Evolutionary conservation across 306 rosid genomes (phyloP).

Genomic region (Trifolium repens): DNA sequence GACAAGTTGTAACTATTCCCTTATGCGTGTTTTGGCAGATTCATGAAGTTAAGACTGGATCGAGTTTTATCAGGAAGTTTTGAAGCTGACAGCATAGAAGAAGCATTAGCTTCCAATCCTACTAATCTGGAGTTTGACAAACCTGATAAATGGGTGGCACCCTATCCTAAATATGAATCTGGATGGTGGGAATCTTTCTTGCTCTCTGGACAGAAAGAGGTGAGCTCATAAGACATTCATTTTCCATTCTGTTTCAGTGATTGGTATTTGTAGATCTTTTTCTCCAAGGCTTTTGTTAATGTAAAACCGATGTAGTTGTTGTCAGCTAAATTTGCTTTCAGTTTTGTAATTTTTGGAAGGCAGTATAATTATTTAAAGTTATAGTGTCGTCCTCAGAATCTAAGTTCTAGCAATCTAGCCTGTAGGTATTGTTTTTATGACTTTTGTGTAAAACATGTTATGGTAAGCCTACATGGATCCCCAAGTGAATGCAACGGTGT

Average conservation of each 20-base stretch:
- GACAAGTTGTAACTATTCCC: constrained; percentile 30
- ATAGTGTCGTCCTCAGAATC: constrained; percentile 31
- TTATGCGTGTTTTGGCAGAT: constrained; percentile 59
- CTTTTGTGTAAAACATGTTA: no score
- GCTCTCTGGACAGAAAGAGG: constrained; percentile 66
- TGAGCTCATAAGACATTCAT: constrained; percentile 53
- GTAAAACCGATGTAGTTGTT: constrained; percentile 41
- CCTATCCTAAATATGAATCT: constrained; percentile 81
- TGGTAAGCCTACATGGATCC: no score
- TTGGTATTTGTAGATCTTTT: constrained; percentile 14
- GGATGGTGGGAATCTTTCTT: constrained; percentile 93
- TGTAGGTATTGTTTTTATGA: constrained; percentile 44
- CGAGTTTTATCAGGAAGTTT: constrained; percentile 81
- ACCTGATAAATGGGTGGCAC: constrained; percentile 96
- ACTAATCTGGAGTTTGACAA: constrained; percentile 73
- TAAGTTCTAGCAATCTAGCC: constrained; percentile 35
- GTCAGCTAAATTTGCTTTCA: constrained; percentile 42
- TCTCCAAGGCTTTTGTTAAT: constrained; percentile 18
- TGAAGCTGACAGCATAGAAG: constrained; percentile 74
- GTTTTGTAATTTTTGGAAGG: constrained; percentile 49
- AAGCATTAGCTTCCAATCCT: constrained; percentile 86
- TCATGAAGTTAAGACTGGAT: constrained; percentile 97
- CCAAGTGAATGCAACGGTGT: no score
- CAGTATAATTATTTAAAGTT: constrained; percentile 26
- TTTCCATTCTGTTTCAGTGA: constrained; percentile 26